Percentiles rank a stretch among this genome's conserved stretches.
These are phyloP conservation scores for Sclerotinia trifoliorum DNA, from an alignment of 2,329 filamentous ascomycete species.

Conservation along the genomic window DNA sequence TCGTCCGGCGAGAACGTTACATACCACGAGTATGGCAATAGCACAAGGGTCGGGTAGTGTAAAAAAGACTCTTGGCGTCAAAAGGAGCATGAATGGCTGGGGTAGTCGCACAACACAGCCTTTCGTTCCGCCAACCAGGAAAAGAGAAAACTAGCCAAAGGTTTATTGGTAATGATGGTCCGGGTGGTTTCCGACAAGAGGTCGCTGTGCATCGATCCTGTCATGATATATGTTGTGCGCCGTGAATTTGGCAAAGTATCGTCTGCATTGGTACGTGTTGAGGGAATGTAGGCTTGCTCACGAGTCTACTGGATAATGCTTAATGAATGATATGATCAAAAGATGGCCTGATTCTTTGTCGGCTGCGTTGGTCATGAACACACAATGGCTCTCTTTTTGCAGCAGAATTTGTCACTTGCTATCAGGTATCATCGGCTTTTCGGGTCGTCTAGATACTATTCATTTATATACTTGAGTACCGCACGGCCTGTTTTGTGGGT, in stretches of 20 bases:
- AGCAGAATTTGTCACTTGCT: background rate
- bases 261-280: background rate
- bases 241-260: background rate
- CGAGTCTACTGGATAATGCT: background rate
- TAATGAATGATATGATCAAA: slow-evolving; percentile 12
- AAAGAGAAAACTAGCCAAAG: slow-evolving; percentile 20
- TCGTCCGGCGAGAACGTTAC: slow-evolving; percentile 31
- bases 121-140: slow-evolving; percentile 37
- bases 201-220: background rate
- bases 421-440: slow-evolving; percentile 1
- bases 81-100: slow-evolving; percentile 51
- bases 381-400: background rate
- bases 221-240: background rate
- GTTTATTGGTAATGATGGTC: background rate
- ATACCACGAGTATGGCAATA: slow-evolving; percentile 34
- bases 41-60: slow-evolving; percentile 25
- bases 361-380: background rate
- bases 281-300: background rate
- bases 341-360: background rate
- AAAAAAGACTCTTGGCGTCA: slow-evolving; percentile 51
- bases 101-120: slow-evolving; percentile 32
- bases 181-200: background rate
- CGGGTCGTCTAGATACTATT: background rate
- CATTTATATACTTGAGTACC: background rate
- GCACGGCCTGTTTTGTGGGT: slow-evolving; percentile 1